Percentiles rank a stretch among this genome's conserved stretches.
phyloP scores from a whole-genome alignment of 73 alveolate genomes.

The Paramecium biaurelia region DNA sequence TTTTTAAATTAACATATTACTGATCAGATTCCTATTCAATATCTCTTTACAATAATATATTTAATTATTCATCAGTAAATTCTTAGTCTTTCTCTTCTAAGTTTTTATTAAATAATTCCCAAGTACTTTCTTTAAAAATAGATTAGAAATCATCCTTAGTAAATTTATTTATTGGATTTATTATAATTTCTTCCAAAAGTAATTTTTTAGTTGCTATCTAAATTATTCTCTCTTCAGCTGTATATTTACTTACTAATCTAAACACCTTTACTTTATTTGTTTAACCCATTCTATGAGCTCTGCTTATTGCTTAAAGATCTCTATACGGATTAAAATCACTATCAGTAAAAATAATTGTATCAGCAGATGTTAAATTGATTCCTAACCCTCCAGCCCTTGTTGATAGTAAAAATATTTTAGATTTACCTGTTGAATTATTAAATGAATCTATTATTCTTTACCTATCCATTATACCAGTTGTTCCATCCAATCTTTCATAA shows the following conservation, averaged over 20 bases:
- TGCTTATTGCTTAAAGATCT: constrained; percentile 73
- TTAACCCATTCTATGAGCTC: constrained; percentile 83
- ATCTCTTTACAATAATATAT: constrained; percentile 63
- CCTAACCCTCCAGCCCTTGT: constrained; percentile 70
- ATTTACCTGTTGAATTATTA: constrained; percentile 22
- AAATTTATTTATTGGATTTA: constrained; percentile 58
- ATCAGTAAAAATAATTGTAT: constrained; percentile 74
- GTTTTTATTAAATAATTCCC: constrained; percentile 65
- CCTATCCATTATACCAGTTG: constrained; percentile 52
- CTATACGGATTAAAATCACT: constrained; percentile 82
- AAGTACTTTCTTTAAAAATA: constrained; percentile 70
- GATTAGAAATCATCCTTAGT: constrained; percentile 62
- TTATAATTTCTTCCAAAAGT: constrained; percentile 63
- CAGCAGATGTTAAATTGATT: constrained; percentile 79
- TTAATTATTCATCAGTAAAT: constrained; percentile 68
- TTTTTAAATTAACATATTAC: constrained; percentile 44
- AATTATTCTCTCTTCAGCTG: constrained; percentile 77
- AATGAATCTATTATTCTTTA: constrained; percentile 58
- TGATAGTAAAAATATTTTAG: constrained; percentile 49
- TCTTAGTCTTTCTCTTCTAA: constrained; percentile 67
- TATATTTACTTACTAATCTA: constrained; percentile 72
- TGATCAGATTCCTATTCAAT: constrained; percentile 54
- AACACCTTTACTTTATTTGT: constrained; percentile 72
- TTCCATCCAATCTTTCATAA: constrained; percentile 63
- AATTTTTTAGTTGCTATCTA: constrained; percentile 74